Conservation (phyloP, 2,329 filamentous ascomycete genomes). For the Parascedosporium putredinis region DNA sequence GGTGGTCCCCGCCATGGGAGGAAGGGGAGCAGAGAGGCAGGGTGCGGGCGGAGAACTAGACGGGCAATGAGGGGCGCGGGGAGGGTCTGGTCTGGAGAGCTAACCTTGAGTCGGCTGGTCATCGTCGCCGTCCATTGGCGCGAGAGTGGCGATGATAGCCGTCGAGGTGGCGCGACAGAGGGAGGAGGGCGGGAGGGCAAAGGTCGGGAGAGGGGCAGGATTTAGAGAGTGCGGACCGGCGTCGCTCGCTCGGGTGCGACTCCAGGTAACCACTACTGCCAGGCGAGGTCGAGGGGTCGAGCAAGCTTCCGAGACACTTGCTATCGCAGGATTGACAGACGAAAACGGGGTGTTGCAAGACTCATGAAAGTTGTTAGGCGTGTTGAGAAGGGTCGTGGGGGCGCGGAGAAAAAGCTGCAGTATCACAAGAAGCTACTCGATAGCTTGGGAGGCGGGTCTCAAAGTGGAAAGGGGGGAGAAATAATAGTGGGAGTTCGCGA, state of each 20-base stretch:
- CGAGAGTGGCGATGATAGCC: background rate
- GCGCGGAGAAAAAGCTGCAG: too few relatives aligned
- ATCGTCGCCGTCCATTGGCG: conserved; percentile 9
- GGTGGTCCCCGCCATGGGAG: too few relatives aligned
- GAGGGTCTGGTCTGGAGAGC: background rate
- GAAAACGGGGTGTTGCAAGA: too few relatives aligned
- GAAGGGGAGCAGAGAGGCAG: background rate
- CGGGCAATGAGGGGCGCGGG: background rate
- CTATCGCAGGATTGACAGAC: background rate
- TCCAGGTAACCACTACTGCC: background rate
- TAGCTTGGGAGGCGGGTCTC: background rate
- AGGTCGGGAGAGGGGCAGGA: background rate
- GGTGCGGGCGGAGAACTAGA: too few relatives aligned
- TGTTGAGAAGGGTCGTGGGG: too few relatives aligned
- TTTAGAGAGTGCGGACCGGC: too few relatives aligned
- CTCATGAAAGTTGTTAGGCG: too few relatives aligned
- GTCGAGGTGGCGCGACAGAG: too few relatives aligned
- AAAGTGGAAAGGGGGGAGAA: background rate
- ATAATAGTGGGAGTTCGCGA: background rate
- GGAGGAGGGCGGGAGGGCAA: too few relatives aligned
- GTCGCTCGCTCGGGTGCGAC: background rate
- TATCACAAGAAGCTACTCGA: background rate
- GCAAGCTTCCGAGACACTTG: background rate
- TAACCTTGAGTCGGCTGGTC: conserved; percentile 9
- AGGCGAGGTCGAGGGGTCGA: background rate